Conservation (phyloP, 2,329 filamentous ascomycete genomes). For the Gnomoniopsis sp. region DNA sequence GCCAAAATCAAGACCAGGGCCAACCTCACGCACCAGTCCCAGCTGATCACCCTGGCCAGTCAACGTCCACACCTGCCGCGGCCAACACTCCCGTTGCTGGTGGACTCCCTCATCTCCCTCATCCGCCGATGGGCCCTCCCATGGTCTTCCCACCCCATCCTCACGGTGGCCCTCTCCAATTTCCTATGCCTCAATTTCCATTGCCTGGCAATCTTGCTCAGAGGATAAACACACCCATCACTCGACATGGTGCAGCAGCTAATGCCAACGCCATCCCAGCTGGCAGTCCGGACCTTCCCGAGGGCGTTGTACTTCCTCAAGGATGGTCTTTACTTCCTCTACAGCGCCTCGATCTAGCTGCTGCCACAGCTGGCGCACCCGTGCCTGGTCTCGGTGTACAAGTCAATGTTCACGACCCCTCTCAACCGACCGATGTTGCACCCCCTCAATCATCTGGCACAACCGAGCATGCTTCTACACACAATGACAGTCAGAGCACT, state of each 20-base stretch:
- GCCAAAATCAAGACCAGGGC: constrained; percentile 37
- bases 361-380: neutral
- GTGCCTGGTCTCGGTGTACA: neutral
- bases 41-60: neutral
- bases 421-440: constrained; percentile 8
- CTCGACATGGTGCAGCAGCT: constrained; percentile 44
- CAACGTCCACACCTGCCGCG: constrained; percentile 8
- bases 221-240: constrained; percentile 39
- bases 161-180: neutral
- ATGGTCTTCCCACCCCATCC: constrained; percentile 21
- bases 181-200: constrained; percentile 14
- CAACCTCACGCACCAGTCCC: constrained; percentile 14
- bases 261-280: constrained; percentile 52
- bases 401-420: constrained; percentile 9
- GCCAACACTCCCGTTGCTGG: neutral
- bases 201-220: constrained; percentile 22
- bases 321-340: constrained; percentile 65
- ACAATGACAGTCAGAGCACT: neutral
- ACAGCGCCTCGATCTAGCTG: constrained; percentile 40
- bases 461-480: neutral
- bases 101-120: neutral
- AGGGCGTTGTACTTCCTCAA: constrained; percentile 60
- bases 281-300: constrained; percentile 59
- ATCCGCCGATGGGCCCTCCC: constrained; percentile 18
- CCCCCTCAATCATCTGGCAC: neutral